Evolutionary conservation across 2,329 filamentous ascomycete genomes (phyloP).

Genomic region (Fusarium nodosum): DNA sequence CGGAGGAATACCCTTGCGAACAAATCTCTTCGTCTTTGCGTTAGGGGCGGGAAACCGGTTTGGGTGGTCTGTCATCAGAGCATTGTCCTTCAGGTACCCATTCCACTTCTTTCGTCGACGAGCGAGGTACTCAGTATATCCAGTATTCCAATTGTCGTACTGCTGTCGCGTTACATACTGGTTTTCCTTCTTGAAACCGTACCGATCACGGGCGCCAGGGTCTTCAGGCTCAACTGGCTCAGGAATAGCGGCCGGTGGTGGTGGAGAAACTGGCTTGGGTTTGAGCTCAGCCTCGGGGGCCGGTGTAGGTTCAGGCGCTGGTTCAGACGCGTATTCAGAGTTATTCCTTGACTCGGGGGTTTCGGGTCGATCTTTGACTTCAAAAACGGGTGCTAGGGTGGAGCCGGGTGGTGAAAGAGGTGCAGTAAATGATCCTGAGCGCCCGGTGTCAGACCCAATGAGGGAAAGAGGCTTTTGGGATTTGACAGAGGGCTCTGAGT

Average conservation of each 20-base stretch:
- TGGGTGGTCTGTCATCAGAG: slow-evolving; percentile 78
- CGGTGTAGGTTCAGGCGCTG: slow-evolving; percentile 44
- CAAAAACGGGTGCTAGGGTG: slow-evolving; percentile 16
- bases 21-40: slow-evolving; percentile 88
- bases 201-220: slow-evolving; percentile 76
- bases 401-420: slow-evolving; percentile 33
- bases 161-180: slow-evolving; percentile 81
- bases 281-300: slow-evolving; percentile 43
- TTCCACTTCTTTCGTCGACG: slow-evolving; percentile 87
- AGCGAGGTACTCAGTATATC: slow-evolving; percentile 81
- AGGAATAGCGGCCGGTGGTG: slow-evolving; percentile 47
- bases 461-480: slow-evolving; percentile 44
- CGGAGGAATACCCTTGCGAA: slow-evolving; percentile 92
- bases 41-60: slow-evolving; percentile 83
- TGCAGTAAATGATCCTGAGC: slow-evolving; percentile 22
- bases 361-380: slow-evolving; percentile 32
- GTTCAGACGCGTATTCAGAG: slow-evolving; percentile 24
- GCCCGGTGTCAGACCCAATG: slow-evolving; percentile 16
- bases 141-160: slow-evolving; percentile 84
- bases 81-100: slow-evolving; percentile 80
- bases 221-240: slow-evolving; percentile 61
- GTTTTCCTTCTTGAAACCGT: slow-evolving; percentile 91
- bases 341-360: slow-evolving; percentile 32
- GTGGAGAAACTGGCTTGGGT: slow-evolving; percentile 31
- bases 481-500: slow-evolving; percentile 52